A percentile compares a stretch with the other conserved stretches of the same genome.
Conservation (phyloP, 352 stramenopile species). For the Pythium dissimile region DNA sequence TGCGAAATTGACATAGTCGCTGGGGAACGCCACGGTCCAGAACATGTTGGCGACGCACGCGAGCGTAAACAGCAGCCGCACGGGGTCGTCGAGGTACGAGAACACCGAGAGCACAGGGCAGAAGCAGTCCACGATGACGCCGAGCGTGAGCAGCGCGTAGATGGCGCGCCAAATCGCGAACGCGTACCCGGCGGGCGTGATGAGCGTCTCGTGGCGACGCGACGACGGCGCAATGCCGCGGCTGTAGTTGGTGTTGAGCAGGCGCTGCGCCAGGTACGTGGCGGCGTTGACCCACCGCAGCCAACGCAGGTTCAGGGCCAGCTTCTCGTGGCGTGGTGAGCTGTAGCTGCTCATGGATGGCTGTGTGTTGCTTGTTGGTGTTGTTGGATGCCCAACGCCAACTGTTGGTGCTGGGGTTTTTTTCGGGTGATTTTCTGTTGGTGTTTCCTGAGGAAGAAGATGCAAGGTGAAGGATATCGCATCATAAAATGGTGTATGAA, state of each 20-base stretch:
- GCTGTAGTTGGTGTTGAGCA: slow-evolving; percentile 14
- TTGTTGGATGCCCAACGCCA: neutral
- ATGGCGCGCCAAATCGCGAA: slow-evolving; percentile 68
- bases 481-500: neutral
- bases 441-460: neutral
- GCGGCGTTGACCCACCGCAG: slow-evolving; percentile 18
- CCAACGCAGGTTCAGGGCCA: slow-evolving; percentile 18
- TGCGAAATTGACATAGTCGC: slow-evolving; percentile 59
- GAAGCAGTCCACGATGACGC: slow-evolving; percentile 63
- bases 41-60: slow-evolving; percentile 66
- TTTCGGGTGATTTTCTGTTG: neutral
- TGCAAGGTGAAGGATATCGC: neutral
- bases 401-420: slow-evolving; percentile 2
- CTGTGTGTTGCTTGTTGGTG: neutral
- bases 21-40: slow-evolving; percentile 70
- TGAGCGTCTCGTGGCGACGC: slow-evolving; percentile 62
- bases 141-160: slow-evolving; percentile 63
- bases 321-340: neutral
- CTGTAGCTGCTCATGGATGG: slow-evolving; percentile 1
- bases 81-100: slow-evolving; percentile 30
- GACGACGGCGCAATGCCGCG: slow-evolving; percentile 51
- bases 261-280: slow-evolving; percentile 14
- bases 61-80: slow-evolving; percentile 59
- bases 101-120: slow-evolving; percentile 60
- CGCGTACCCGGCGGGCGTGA: slow-evolving; percentile 69